phyloP scores from a whole-genome alignment of 192 early-diverging fungal genomes.

The Haplosporangium gracile region DNA sequence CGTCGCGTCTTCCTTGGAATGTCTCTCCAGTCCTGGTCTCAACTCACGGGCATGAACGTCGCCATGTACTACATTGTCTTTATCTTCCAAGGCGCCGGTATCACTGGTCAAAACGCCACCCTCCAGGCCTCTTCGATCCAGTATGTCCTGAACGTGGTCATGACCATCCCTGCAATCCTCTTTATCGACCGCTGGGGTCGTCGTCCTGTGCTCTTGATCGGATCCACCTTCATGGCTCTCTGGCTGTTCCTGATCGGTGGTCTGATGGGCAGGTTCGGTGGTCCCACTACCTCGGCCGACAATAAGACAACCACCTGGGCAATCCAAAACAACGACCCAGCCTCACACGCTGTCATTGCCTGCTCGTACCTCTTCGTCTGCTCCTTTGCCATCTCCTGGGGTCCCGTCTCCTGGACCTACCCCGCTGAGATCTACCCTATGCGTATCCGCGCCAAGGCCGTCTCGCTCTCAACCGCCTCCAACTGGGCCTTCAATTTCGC shows the following conservation, averaged over 20 bases:
- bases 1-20: slow-evolving; percentile 77
- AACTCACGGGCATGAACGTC: slow-evolving; percentile 89
- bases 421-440: slow-evolving; percentile 94
- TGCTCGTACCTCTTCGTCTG: slow-evolving; percentile 85
- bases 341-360: slow-evolving; percentile 69
- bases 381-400: slow-evolving; percentile 91
- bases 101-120: slow-evolving; percentile 61
- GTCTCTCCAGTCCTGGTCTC: slow-evolving; percentile 80
- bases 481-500: slow-evolving; percentile 94
- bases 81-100: slow-evolving; percentile 57
- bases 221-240: slow-evolving; percentile 75
- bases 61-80: slow-evolving; percentile 81
- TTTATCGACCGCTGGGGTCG: slow-evolving; percentile 88
- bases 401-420: slow-evolving; percentile 92
- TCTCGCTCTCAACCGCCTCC: slow-evolving; percentile 84
- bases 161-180: slow-evolving; percentile 88
- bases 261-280: slow-evolving; percentile 60
- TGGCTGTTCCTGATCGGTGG: slow-evolving; percentile 74
- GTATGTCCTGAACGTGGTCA: slow-evolving; percentile 84
- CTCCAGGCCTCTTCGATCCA: slow-evolving; percentile 75
- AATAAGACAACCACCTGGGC: slow-evolving; percentile 36
- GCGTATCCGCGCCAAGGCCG: slow-evolving; percentile 87
- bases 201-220: slow-evolving; percentile 79
- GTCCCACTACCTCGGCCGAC: slow-evolving; percentile 9
- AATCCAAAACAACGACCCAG: slow-evolving; percentile 46